Evolutionary conservation across 1,284 basidiomycete species (phyloP), one percentile per base, ranked within the genome.

Genomic region (Boletus semigastroideus): DNA sequence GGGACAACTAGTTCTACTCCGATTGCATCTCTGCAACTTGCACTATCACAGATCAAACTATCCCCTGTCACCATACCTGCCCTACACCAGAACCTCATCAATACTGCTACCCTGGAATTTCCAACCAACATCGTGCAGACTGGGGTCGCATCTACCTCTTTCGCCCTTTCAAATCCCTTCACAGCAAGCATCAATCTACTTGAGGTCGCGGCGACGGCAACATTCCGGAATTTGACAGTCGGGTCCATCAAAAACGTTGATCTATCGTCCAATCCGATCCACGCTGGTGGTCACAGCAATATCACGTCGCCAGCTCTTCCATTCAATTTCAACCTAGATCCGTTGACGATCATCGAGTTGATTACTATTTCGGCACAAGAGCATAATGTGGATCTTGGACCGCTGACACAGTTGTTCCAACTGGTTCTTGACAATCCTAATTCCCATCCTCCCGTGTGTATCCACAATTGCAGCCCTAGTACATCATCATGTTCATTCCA

Each of bases 131-230:
- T 87, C 43, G 78, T 77, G 9, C 70, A 76, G 53, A 86, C 80
- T 0, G 82, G 81, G 9, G 64, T 84, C 27, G 84, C 84, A 3
- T 71, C 73, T 27, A 73, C 79, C 3, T 71, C 78, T 1, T 86
- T 88, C 60, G 72, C 71, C 2, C 73, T 91, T 41, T 71, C 72
- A 14, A 92, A 91, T 61, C 87, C 88, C 3, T 91, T 91, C 71
- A 89, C 86, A 0, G 87, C 88, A 12, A 82, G 82, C 59, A 83
- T 91, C 66, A 88, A 86, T 64, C 66, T 91, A 17, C 63, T 86
- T 31, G 66, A 73, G 50, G 72, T 91, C n/a, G 72, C 71, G 11
- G 81, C 86, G 1, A 76, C 68, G 4, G 88, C 80, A 1, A 79
- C 74, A 2, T 84, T 78, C 70, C 74, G 78, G 33, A 74, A 75